A percentile compares a stretch with the other conserved stretches of the same genome.
Conservation (phyloP, 176 grass and related monocot genomes). For the Rhynchospora pubera region DNA sequence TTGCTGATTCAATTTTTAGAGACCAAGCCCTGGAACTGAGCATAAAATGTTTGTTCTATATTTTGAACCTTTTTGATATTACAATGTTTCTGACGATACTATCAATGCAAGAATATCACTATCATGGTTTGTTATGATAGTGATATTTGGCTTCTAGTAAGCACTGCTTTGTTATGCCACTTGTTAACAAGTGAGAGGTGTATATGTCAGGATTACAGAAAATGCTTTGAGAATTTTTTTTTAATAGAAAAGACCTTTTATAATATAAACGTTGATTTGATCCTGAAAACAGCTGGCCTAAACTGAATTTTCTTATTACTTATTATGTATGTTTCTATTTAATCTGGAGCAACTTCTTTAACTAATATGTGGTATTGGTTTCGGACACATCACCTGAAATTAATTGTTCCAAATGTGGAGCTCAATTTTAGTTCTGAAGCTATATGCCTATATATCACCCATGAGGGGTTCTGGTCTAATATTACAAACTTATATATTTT, state of each 20-base stretch:
- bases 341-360: neutral
- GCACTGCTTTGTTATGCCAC: neutral
- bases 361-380: neutral
- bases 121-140: neutral
- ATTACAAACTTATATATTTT: no score
- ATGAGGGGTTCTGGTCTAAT: no score
- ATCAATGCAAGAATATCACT: neutral
- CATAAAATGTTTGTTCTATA: neutral
- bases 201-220: neutral
- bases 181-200: neutral
- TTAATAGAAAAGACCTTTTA: neutral
- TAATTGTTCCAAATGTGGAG: no score
- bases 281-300: neutral
- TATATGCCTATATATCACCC: no score
- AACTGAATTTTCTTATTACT: neutral
- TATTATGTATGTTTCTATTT: neutral
- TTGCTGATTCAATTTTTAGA: no score
- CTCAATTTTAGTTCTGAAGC: no score
- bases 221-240: neutral
- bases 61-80: neutral
- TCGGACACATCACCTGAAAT: no score
- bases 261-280: neutral
- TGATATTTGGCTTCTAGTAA: constrained; percentile 2
- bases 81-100: neutral
- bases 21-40: no score